Evolutionary conservation across 2,329 filamentous ascomycete species (phyloP), one percentile per base, ranked within the genome.

Genomic region (Graphilbum fragrans): DNA sequence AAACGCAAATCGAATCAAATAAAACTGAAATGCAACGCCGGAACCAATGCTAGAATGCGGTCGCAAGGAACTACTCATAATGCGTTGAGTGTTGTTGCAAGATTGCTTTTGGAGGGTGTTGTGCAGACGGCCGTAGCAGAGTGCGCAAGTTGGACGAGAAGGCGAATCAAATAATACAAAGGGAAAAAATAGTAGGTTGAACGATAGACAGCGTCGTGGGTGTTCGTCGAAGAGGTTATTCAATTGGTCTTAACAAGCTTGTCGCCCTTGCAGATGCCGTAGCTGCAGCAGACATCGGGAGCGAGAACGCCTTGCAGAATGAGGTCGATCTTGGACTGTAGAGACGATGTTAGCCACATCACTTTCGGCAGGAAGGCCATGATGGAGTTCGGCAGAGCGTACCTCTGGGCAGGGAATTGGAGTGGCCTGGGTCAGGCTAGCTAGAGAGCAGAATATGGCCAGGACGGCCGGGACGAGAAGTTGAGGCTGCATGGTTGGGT

Each of bases 221-320:
- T 3, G 17, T 12, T 27, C 7, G 23, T 7, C 7, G 23, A 27
- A n/a, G 34, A 20, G 35, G 11, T 17, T 19, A 23, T 5, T 10
- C 35, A 18, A 25, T 39, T 40, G 23, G 12, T 20, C 46, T 44
- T 47, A 41, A 70, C 51, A 35, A 72, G 65, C 37, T 72, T 65
- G 44, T 70, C 63, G 41, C 63, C 63, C 42, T 67, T 66, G 55
- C 70, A 74, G 27, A 57, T 57, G 38, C 70, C 70, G 46, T 73
- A 72, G n/a, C 65, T 66, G 53, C 70, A 74, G 54, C 70, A 74
- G 12, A 57, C 64, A 22, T 69, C 64, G n/a, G 67, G 61, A 18
- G 62, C 59, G 45, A 69, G 57, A 22, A 63, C 53, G 41, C 69
- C 68, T 22, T 56, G 64, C 37, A 74, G 61, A 32, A 74, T 74